Percentiles rank a stretch among this genome's conserved stretches.
phyloP scores from a whole-genome alignment of 352 stramenopile genomes.

The Saprolegnia diclina region DNA sequence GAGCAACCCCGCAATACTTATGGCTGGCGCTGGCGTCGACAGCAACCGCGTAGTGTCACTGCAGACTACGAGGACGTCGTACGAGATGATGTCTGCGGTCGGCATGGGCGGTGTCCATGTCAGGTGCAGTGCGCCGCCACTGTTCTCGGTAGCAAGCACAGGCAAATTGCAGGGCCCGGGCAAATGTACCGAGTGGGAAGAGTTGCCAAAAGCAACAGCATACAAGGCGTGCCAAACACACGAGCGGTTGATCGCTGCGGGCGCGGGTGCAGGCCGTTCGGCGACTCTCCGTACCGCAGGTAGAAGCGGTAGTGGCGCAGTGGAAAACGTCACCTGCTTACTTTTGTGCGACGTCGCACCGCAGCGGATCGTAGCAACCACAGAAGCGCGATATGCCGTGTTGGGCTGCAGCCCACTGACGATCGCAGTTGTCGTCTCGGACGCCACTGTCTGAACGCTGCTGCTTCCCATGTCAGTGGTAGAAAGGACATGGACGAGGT shows the following conservation, averaged over 20 bases:
- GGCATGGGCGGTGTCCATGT: neutral
- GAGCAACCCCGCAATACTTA: neutral
- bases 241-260: neutral
- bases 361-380: neutral
- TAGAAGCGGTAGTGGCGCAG: neutral
- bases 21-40: too few species aligned
- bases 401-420: neutral
- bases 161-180: neutral
- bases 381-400: neutral
- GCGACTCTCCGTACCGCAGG: neutral
- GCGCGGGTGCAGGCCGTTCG: neutral
- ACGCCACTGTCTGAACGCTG: too few species aligned
- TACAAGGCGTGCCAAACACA: neutral
- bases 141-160: neutral
- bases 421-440: neutral
- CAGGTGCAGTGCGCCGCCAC: neutral
- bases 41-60: too few species aligned
- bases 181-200: neutral
- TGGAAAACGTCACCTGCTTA: neutral
- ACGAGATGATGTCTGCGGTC: neutral
- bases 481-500: too few species aligned
- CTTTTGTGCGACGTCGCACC: neutral
- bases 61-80: too few species aligned
- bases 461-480: neutral
- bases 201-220: neutral